Percentiles rank a stretch among this genome's conserved stretches.
Evolutionary conservation across 2,329 filamentous ascomycete genomes (phyloP).

Genomic region (Madurella mycetomatis): DNA sequence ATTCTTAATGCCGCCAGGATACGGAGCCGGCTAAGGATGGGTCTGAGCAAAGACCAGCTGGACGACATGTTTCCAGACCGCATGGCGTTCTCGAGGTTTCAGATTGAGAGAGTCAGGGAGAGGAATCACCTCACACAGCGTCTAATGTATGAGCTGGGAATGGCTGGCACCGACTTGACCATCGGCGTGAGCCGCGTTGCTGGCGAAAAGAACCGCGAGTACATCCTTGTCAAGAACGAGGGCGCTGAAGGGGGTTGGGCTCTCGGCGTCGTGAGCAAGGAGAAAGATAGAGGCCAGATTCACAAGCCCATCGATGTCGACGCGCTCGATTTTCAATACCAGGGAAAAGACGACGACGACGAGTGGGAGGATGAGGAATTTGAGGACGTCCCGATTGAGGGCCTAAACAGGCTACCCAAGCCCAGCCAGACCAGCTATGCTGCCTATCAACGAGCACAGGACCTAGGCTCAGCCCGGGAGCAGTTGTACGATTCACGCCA

Average conservation of each 20-base stretch:
- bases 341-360: conserved; percentile 53
- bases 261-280: conserved; percentile 83
- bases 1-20: conserved; percentile 92
- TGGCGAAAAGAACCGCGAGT: conserved; percentile 85
- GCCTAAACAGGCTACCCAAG: conserved; percentile 78
- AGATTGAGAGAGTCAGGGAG: conserved; percentile 90
- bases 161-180: conserved; percentile 71
- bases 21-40: conserved; percentile 87
- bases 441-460: conserved; percentile 27
- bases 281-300: conserved; percentile 71
- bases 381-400: conserved; percentile 89
- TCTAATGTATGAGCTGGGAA: conserved; percentile 89
- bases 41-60: conserved; percentile 90
- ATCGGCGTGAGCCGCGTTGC: conserved; percentile 66
- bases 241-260: conserved; percentile 95
- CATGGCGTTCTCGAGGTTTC: conserved; percentile 95
- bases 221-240: conserved; percentile 93
- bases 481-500: conserved; percentile 26
- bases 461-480: conserved; percentile 27
- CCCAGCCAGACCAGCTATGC: conserved; percentile 23
- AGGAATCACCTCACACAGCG: conserved; percentile 92
- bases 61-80: conserved; percentile 96
- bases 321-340: conserved; percentile 53
- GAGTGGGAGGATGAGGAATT: conserved; percentile 76
- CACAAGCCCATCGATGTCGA: conserved; percentile 94